Base-by-base conservation (phyloP, 2,329 filamentous ascomycete genomes). In the Aspergillus jensenii region DNA sequence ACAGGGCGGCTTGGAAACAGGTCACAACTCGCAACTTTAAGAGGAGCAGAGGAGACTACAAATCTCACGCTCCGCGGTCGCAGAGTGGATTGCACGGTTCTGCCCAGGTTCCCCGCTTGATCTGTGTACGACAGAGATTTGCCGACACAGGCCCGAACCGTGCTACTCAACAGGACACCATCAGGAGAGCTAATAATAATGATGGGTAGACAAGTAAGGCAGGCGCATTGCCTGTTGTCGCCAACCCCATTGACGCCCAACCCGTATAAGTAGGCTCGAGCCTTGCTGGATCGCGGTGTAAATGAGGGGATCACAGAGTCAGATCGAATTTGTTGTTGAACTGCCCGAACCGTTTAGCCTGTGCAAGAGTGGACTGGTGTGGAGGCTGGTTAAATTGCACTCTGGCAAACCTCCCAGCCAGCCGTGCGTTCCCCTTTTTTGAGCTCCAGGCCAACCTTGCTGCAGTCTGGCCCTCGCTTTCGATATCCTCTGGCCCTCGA, bases 301-400 rank as follows among this genome's bases (percentile, higher is more conserved):
- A 47, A 1, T 47, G 27, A 31, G 27, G 27, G 27, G 15, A 33
- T 27, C 12, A 9, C 15, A 47, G 15, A 47, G 27, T 40, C 14
- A 25, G 45, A n/a, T n/a, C 15, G 21, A 33, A 31, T 31, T 31
- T 52, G 50, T 58, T 48, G 49, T 53, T 53, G 41, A 37, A 19
- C 40, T 45, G 40, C 51, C 51, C 31, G 37, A 43, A 52, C 31
- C 27, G 44, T 41, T 19, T 58, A 58, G 44, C 43, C 17, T 15
- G 17, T 27, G 19, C 31, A n/a, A 27, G 21, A 31, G 35, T 51
- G 48, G 48, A 31, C 39, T 40, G 23, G 37, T 31, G 48, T 58
- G 55, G 55, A 58, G 49, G 55, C 47, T 35, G 47, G 56, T 55
- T 52, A 52, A 59, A 52, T 55, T 53, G 31, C n/a, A 40, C 4